Conservation (phyloP, 257 asterid species). For the Thymus mandschuricus region DNA sequence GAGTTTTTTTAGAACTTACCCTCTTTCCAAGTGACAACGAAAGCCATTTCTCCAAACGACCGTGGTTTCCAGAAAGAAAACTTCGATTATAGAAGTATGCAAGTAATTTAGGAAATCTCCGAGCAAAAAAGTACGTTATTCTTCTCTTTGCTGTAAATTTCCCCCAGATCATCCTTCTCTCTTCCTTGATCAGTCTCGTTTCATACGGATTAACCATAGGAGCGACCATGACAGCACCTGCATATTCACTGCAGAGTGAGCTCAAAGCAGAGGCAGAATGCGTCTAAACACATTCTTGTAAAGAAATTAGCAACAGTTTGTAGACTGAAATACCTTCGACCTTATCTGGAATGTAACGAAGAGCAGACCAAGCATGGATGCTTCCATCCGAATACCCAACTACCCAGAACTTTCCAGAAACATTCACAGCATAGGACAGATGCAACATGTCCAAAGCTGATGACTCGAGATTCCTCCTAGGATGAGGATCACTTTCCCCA, state of each 20-base stretch:
- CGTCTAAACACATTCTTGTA: constrained; percentile 27
- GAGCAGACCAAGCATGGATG: constrained; percentile 93
- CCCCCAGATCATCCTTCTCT: constrained; percentile 75
- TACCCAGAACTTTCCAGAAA: constrained; percentile 87
- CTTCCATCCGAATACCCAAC: constrained; percentile 76
- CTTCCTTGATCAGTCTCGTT: constrained; percentile 70
- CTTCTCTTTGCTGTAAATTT: constrained; percentile 67
- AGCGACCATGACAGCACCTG: constrained; percentile 91
- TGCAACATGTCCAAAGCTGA: constrained; percentile 92
- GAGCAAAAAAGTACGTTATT: constrained; percentile 64
- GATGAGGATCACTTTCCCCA: constrained; percentile 98
- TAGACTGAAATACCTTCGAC: constrained; percentile 59
- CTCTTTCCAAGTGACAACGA: constrained; percentile 62
- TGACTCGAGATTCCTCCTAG: constrained; percentile 74
- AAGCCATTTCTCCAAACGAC: constrained; percentile 65
- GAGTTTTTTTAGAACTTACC: constrained; percentile 47
- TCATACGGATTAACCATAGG: constrained; percentile 94
- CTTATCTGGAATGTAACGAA: constrained; percentile 88
- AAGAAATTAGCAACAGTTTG: constrained; percentile 1
- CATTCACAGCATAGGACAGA: constrained; percentile 73
- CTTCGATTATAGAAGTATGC: constrained; percentile 64
- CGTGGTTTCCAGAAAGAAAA: constrained; percentile 82
- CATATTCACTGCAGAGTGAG: neutral
- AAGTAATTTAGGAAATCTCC: constrained; percentile 75
- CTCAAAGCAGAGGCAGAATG: neutral